These are phyloP conservation scores for Austroboletus festivus DNA, from an alignment of 768 basidiomycete species.

Conservation along the genomic window DNA sequence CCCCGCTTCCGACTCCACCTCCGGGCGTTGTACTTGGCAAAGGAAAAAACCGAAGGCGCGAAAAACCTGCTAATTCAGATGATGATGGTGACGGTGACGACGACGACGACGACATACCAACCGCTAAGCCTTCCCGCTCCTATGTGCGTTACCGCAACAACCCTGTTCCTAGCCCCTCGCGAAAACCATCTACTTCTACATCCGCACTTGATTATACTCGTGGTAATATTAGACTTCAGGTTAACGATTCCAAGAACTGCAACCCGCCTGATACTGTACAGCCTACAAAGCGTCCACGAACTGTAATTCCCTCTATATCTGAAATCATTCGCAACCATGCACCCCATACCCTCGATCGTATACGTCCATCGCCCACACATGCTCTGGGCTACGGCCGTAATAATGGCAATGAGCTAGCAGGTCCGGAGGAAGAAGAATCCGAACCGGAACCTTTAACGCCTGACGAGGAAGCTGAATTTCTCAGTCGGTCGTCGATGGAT, in stretches of 20 bases:
- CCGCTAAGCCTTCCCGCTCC: slow-evolving; percentile 16
- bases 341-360: slow-evolving; percentile 50
- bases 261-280: slow-evolving; percentile 12
- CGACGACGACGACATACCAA: slow-evolving; percentile 21
- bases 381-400: slow-evolving; percentile 49
- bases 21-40: slow-evolving; percentile 71
- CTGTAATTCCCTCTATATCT: slow-evolving; percentile 74
- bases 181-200: slow-evolving; percentile 28
- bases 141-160: slow-evolving; percentile 21
- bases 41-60: slow-evolving; percentile 31
- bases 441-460: slow-evolving; percentile 47
- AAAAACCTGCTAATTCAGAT: slow-evolving; percentile 41
- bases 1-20: slow-evolving; percentile 80
- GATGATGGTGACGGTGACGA: slow-evolving; percentile 54
- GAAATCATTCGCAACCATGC: slow-evolving; percentile 83
- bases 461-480: slow-evolving; percentile 59
- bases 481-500: slow-evolving; percentile 84
- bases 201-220: slow-evolving; percentile 26
- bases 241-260: slow-evolving; percentile 10
- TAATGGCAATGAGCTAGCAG: slow-evolving; percentile 40
- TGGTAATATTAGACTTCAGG: slow-evolving; percentile 15
- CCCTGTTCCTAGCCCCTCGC: slow-evolving; percentile 20
- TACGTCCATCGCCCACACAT: slow-evolving; percentile 44
- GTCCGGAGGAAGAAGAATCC: slow-evolving; percentile 52
- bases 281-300: slow-evolving; percentile 37